Percentiles rank a stretch among this genome's conserved stretches.
Evolutionary conservation across 2,329 filamentous ascomycete species (phyloP).

Genomic region (Cryphonectria nitschkei): DNA sequence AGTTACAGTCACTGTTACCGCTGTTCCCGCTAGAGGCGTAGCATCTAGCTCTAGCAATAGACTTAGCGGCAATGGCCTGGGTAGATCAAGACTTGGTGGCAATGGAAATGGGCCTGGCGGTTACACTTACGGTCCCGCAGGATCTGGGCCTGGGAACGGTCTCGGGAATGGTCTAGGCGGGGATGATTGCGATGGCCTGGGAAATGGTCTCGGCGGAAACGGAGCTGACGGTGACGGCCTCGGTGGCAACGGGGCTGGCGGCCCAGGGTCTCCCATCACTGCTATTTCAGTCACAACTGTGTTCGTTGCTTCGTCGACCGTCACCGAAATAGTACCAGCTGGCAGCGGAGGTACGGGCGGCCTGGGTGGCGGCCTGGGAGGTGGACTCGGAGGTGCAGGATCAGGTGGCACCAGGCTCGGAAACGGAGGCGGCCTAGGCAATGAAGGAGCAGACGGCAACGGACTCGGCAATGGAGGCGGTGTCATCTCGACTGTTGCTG

Average conservation of each 20-base stretch:
- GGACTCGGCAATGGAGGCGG: constrained; percentile 21
- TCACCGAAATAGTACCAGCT: constrained; percentile 10
- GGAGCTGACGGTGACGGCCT: constrained; percentile 7
- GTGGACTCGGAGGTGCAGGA: constrained; percentile 15
- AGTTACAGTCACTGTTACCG: constrained; percentile 23
- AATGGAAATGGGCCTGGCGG: constrained; percentile 6
- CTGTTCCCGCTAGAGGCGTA: constrained; percentile 16
- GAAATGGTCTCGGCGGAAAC: constrained; percentile 11
- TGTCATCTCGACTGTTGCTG: constrained; percentile 27
- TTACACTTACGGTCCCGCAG: neutral
- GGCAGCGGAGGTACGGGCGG: constrained; percentile 9
- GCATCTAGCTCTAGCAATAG: constrained; percentile 20
- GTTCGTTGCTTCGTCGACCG: constrained; percentile 13
- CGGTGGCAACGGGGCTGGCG: constrained; percentile 16
- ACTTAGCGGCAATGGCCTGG: constrained; percentile 18
- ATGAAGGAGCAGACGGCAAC: constrained; percentile 12
- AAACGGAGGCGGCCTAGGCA: constrained; percentile 17
- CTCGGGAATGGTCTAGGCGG: neutral
- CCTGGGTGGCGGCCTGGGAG: constrained; percentile 11
- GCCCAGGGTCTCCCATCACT: constrained; percentile 1
- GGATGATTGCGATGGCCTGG: constrained; percentile 7
- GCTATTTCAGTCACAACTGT: constrained; percentile 17
- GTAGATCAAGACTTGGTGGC: constrained; percentile 7
- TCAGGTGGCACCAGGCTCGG: constrained; percentile 14
- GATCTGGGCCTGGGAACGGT: constrained; percentile 12